phyloP scores from a whole-genome alignment of 1,284 basidiomycete genomes.

The Papiliotrema laurentii region DNA sequence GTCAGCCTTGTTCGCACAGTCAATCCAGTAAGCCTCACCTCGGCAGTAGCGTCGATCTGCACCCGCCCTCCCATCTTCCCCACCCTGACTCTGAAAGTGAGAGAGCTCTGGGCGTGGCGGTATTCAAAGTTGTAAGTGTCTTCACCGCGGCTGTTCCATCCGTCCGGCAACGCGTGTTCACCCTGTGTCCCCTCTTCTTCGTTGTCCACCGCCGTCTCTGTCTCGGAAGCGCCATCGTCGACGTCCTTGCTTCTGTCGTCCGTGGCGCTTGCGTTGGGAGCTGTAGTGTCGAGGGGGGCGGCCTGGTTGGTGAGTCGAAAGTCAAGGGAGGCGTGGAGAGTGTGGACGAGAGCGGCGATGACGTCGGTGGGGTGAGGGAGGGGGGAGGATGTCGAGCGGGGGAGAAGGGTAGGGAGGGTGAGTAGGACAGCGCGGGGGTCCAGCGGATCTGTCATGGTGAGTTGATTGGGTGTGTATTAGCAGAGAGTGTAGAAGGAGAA shows the following conservation, averaged over 20 bases:
- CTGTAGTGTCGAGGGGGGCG: neutral
- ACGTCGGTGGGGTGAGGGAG: constrained; percentile 42
- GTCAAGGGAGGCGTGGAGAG: constrained; percentile 46
- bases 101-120: constrained; percentile 46
- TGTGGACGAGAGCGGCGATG: constrained; percentile 46
- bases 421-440: constrained; percentile 17
- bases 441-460: constrained; percentile 34
- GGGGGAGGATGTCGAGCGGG: constrained; percentile 28
- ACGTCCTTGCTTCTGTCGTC: constrained; percentile 11
- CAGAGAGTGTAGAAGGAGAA: no score
- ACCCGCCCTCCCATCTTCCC: constrained; percentile 47
- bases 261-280: no score
- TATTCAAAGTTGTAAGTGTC: constrained; percentile 48
- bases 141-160: constrained; percentile 40
- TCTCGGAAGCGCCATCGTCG: constrained; percentile 40
- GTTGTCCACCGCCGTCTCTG: constrained; percentile 39
- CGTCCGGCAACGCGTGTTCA: constrained; percentile 9
- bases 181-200: constrained; percentile 15
- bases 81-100: constrained; percentile 47
- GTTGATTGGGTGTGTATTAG: no score
- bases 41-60: constrained; percentile 48
- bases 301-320: constrained; percentile 40
- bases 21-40: constrained; percentile 35
- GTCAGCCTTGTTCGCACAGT: constrained; percentile 1
- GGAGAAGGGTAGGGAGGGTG: constrained; percentile 25